A percentile compares a stretch with the other conserved stretches of the same genome.
Evolutionary conservation across 1,139 yeast species (phyloP).

Genomic region (Sugiyamaella sp.): DNA sequence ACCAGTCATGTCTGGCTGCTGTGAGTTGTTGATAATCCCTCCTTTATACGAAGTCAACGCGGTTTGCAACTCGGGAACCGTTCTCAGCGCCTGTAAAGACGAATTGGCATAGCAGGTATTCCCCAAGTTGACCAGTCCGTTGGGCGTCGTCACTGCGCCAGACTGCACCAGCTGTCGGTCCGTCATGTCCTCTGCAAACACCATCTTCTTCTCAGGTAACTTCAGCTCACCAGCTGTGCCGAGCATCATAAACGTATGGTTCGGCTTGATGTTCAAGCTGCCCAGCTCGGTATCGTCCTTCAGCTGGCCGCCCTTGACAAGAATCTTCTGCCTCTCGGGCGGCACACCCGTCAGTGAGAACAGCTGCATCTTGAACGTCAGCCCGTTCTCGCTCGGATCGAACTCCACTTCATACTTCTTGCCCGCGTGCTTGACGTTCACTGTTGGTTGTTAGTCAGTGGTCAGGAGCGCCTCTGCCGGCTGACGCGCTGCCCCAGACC

Average conservation of each 20-base stretch:
- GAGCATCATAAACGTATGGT: conserved; percentile 79
- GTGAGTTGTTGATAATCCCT: conserved; percentile 19
- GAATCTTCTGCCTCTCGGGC: conserved; percentile 82
- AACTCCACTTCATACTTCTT: conserved; percentile 73
- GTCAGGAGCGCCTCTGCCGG: conserved; percentile 5
- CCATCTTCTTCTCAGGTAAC: conserved; percentile 58
- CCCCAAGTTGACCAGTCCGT: conserved; percentile 86
- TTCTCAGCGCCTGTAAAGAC: conserved; percentile 76
- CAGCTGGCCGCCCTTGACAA: conserved; percentile 87
- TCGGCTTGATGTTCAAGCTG: conserved; percentile 59
- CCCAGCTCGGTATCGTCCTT: conserved; percentile 62
- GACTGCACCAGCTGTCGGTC: conserved; percentile 46
- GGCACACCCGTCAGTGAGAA: conserved; percentile 79
- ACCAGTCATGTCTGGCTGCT: conserved; percentile 33
- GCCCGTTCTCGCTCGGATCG: conserved; percentile 53
- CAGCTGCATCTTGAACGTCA: conserved; percentile 71
- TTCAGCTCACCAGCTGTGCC: conserved; percentile 82
- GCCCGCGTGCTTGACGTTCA: conserved; percentile 81
- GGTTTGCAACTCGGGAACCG: conserved; percentile 59
- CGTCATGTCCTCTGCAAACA: conserved; percentile 72
- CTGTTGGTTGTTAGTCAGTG: conserved; percentile 32
- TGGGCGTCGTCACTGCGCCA: conserved; percentile 49
- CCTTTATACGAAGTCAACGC: conserved; percentile 37
- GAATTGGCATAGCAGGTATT: conserved; percentile 95
- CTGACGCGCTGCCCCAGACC: background rate